A percentile compares a stretch with the other conserved stretches of the same genome.
phyloP scores from a whole-genome alignment of 2,329 filamentous ascomycete species.

The Aspergillus costaricaensis region DNA sequence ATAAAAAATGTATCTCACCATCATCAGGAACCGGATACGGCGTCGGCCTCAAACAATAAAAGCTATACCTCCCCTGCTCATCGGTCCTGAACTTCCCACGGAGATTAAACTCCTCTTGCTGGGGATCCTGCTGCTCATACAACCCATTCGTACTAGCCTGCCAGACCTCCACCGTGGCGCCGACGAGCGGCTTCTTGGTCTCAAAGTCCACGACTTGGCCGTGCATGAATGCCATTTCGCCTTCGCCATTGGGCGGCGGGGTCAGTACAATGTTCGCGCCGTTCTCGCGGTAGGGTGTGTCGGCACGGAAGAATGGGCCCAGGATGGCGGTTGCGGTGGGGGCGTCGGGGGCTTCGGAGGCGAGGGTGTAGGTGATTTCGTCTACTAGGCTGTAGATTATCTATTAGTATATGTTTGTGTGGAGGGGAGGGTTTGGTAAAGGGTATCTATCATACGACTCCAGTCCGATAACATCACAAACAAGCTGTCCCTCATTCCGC shows the following conservation, averaged over 20 bases:
- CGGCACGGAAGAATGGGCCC: constrained; percentile 78
- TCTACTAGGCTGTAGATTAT: constrained; percentile 61
- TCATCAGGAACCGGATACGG: constrained; percentile 59
- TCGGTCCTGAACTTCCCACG: constrained; percentile 72
- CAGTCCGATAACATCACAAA: constrained; percentile 61
- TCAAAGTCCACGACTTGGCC: constrained; percentile 60
- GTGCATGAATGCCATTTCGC: constrained; percentile 64
- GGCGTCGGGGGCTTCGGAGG: constrained; percentile 53
- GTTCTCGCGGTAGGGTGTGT: constrained; percentile 70
- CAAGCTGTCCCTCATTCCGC: constrained; percentile 64
- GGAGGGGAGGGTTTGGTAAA: too few relatives aligned
- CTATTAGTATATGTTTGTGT: neutral
- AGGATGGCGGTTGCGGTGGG: constrained; percentile 77
- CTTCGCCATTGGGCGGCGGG: constrained; percentile 49
- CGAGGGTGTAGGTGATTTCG: constrained; percentile 73
- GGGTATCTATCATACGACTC: constrained; percentile 48
- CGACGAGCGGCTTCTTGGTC: constrained; percentile 65
- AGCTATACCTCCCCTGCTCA: constrained; percentile 62
- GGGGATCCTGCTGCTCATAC: constrained; percentile 72
- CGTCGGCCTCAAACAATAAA: constrained; percentile 64
- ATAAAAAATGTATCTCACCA: constrained; percentile 30
- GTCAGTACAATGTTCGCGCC: constrained; percentile 66
- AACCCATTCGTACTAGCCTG: constrained; percentile 73
- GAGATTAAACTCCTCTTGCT: constrained; percentile 72
- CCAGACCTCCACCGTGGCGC: constrained; percentile 74